Evolutionary conservation across 768 basidiomycete genomes (phyloP).

Genomic region (Tylopilus sp.): DNA sequence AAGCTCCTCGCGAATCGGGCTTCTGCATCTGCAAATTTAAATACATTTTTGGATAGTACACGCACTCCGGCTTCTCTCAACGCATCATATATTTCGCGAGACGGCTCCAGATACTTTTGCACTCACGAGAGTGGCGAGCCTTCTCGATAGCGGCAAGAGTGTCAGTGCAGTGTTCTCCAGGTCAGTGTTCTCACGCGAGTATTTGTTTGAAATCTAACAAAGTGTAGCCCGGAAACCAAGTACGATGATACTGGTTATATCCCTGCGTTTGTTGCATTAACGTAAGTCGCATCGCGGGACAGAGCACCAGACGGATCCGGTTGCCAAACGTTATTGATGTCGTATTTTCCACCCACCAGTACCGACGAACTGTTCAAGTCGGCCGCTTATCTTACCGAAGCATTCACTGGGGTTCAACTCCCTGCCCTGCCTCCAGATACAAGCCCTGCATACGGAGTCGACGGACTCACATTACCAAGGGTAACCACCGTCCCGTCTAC

Average conservation of each 20-base stretch:
- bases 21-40: not conserved
- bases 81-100: slow-evolving; percentile 74
- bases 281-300: slow-evolving; percentile 38
- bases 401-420: slow-evolving; percentile 39
- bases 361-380: slow-evolving; percentile 77
- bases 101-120: slow-evolving; percentile 69
- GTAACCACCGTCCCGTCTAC: not conserved
- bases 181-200: slow-evolving; percentile 32
- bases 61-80: slow-evolving; percentile 70
- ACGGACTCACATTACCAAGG: not conserved
- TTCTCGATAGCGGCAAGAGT: slow-evolving; percentile 65
- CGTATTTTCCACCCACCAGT: slow-evolving; percentile 33
- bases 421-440: slow-evolving; percentile 3
- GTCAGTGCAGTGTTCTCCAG: slow-evolving; percentile 45
- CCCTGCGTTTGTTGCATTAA: slow-evolving; percentile 67
- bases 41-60: slow-evolving; percentile 45
- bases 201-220: slow-evolving; percentile 1
- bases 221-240: slow-evolving; percentile 54
- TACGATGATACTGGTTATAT: slow-evolving; percentile 64
- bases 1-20: not conserved
- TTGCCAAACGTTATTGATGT: slow-evolving; percentile 1
- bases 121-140: slow-evolving; percentile 64
- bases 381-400: slow-evolving; percentile 71
- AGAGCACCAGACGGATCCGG: not conserved
- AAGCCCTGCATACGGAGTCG: slow-evolving; percentile 11